Conservation (phyloP, 306 rosid genomes). For the Castanospermum australe region DNA sequence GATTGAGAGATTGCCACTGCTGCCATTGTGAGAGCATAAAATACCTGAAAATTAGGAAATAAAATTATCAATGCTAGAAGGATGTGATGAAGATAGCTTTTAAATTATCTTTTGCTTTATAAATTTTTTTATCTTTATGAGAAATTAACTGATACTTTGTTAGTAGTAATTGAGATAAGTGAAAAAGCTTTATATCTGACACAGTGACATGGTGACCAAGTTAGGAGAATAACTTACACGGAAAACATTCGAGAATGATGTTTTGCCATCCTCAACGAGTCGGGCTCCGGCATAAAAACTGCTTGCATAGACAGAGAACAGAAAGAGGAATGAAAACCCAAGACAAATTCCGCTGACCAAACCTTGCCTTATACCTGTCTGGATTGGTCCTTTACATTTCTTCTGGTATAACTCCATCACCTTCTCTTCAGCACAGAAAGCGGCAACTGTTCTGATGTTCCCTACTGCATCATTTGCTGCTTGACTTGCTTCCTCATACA, state of each 20-base stretch:
- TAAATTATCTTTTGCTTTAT: not conserved
- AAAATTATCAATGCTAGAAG: not conserved
- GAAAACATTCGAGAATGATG: slow-evolving; percentile 52
- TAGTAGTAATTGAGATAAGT: not conserved
- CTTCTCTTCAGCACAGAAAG: slow-evolving; percentile 88
- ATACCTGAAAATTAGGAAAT: slow-evolving; percentile 50
- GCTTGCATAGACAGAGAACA: slow-evolving; percentile 48
- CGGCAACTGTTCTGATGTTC: slow-evolving; percentile 75
- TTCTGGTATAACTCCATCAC: slow-evolving; percentile 63
- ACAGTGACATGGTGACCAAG: not conserved
- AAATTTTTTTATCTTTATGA: not conserved
- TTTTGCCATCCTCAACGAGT: slow-evolving; percentile 53
- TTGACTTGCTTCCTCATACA: slow-evolving; percentile 88
- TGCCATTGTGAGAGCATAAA: slow-evolving; percentile 59
- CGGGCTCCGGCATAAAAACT: slow-evolving; percentile 66
- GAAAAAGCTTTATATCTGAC: not conserved
- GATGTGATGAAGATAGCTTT: not conserved
- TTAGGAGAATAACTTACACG: slow-evolving; percentile 41
- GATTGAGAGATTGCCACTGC: slow-evolving; percentile 59
- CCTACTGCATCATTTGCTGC: slow-evolving; percentile 78
- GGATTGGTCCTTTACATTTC: slow-evolving; percentile 68
- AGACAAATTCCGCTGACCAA: slow-evolving; percentile 59
- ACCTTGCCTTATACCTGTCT: slow-evolving; percentile 59
- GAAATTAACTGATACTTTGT: not conserved
- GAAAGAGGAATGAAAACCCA: slow-evolving; percentile 50